Percentiles rank a stretch among this genome's conserved stretches.
phyloP scores from a whole-genome alignment of 2,329 filamentous ascomycete genomes.

The Nemania diffusa region DNA sequence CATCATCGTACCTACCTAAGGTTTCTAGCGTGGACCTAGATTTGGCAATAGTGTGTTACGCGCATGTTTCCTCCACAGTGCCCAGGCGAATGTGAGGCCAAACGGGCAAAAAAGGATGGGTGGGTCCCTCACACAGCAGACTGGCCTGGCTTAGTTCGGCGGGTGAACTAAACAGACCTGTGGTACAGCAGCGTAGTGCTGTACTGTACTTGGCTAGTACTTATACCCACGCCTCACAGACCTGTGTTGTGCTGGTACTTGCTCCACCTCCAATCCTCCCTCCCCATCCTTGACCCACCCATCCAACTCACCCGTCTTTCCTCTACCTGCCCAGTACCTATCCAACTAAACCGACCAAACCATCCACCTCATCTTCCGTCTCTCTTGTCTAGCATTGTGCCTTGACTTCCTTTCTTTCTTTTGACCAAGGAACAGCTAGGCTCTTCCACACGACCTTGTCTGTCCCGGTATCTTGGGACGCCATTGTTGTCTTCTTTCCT shows the following conservation, averaged over 20 bases:
- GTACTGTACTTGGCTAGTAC: slow-evolving; percentile 33
- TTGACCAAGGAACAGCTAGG: slow-evolving; percentile 43
- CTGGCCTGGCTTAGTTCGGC: slow-evolving; percentile 27
- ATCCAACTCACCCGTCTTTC: slow-evolving; percentile 39
- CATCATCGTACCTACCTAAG: no score
- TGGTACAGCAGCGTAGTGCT: slow-evolving; percentile 10
- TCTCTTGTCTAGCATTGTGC: slow-evolving; percentile 35
- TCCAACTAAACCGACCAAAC: slow-evolving; percentile 25
- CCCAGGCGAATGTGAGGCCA: slow-evolving; percentile 18
- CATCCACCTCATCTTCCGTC: slow-evolving; percentile 34
- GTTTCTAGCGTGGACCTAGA: slow-evolving; percentile 3
- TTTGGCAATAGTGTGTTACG: slow-evolving; percentile 31
- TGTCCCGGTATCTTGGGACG: slow-evolving; percentile 35
- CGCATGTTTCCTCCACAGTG: slow-evolving; percentile 36
- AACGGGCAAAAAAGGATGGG: slow-evolving; percentile 22
- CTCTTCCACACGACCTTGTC: slow-evolving; percentile 45
- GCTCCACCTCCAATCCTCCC: slow-evolving; percentile 39
- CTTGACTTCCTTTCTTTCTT: slow-evolving; percentile 46
- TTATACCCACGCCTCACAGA: slow-evolving; percentile 33
- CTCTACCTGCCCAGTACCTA: slow-evolving; percentile 24
- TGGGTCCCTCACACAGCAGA: slow-evolving; percentile 2
- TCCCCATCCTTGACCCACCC: slow-evolving; percentile 38
- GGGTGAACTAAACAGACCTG: slow-evolving; percentile 23
- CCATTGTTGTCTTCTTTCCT: slow-evolving; percentile 31
- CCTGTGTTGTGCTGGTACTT: slow-evolving; percentile 36